Base-by-base conservation (phyloP, 805 yeast species). In the Ogataea paradorogensis region DNA sequence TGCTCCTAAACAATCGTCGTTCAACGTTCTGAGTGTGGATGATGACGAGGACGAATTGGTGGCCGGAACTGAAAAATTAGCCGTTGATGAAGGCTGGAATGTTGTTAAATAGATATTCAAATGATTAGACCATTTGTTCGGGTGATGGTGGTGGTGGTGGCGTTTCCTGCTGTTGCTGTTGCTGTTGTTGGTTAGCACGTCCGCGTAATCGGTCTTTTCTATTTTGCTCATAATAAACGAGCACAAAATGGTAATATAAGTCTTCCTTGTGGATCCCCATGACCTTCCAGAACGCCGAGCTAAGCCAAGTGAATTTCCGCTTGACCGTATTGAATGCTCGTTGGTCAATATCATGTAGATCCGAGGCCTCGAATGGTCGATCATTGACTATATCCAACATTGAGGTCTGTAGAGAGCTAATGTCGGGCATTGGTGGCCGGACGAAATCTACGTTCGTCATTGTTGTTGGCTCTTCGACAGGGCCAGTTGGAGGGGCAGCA, bases 211-310 rank as follows among this genome's bases (percentile, higher is more conserved):
- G 52, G 23, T 25, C 34, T 11, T 23, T 15, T 42, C 67, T 55
- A 22, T 48, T 46, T 24, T 48, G 48, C 32, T 56, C 58, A 47
- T 66, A 68, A 31, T 53, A 51, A 30, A 42, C 42, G 29, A 72
- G 59, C 22, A 78, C 78, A 11, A 74, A 76, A 65, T 78, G 73
- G 55, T 76, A 66, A 51, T 68, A 70, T 38, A 81, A 49, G 45
- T 80, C 78, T 7, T 56, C 48, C 34, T 53, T 64, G 3, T 70
- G 51, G 25, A 81, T 66, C 1, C 84, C 83, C 81, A 81, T 75
- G 4, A 75, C 18, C 27, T 55, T 57, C 83, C 84, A 80, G 55
- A 75, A 75, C 0, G 72, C 21, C 11, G 45, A 49, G 51, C 56
- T 63, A 18, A 41, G 29, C 52, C 62, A 58, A 15, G 35, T 45